Evolutionary conservation across 176 grass and related monocot genomes (phyloP), one percentile per base, ranked within the genome.

Genomic region (Carex cristatella): DNA sequence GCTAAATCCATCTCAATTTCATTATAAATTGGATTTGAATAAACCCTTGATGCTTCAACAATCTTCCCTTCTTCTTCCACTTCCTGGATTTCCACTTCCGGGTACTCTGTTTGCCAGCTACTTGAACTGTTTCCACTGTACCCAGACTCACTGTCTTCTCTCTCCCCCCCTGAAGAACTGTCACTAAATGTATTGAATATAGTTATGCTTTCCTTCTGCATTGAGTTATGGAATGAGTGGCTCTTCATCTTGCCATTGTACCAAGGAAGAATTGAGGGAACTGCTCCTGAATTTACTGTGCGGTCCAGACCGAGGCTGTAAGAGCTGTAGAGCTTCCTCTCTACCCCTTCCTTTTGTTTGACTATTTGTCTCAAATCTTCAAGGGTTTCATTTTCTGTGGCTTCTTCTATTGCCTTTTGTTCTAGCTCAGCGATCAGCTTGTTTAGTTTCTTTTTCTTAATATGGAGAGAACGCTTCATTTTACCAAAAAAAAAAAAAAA

Each of bases 391-490:
- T 90, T 86, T 6, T 74, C 87, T 10, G 87, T 79, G 82, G 79
- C 32, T 56, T 91, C 95, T 86, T 94, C 51, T 3, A 65, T 53
- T 8, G 75, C 89, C 30, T 89, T 89, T 37, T 86, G 82, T 73
- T 98, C 92, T 73, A 98, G 80, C 73, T 93, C 62, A 30, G 86
- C 91, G 38, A 98, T 94, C 53, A 84, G 83, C 82, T 88, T 93
- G 35, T 78, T 71, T 46, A 94, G 88, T 33, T 83, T 38, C 91
- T 69, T 98, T 84, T 79, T 94, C 80, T 87, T 87, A 19, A 0
- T 89, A 23, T 93, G 88, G 74, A 98, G 91, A 70, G 84, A 94
- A n/a, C 69, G 73, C 89, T 98, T 88, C 42, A 83, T 84, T 88
- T 87, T 86, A 73, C 46, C 46, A 78, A 48, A 55, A 70, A 44